phyloP scores from a whole-genome alignment of 2,329 filamentous ascomycete genomes.

The Huntiella moniliformis region DNA sequence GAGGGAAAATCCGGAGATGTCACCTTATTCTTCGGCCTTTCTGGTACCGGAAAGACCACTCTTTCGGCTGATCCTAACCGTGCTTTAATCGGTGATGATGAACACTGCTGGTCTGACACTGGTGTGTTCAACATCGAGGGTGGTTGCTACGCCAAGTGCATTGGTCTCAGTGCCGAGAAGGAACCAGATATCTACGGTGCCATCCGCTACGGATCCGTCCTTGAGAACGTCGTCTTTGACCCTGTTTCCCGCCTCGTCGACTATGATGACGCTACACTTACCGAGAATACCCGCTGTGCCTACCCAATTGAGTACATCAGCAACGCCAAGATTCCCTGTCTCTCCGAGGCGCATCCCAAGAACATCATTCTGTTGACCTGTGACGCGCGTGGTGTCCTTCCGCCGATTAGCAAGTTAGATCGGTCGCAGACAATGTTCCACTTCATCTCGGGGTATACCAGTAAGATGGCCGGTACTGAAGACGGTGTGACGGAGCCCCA shows the following conservation, averaged over 20 bases:
- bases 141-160: conserved; percentile 97
- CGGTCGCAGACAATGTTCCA: conserved; percentile 98
- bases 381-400: conserved; percentile 90
- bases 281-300: conserved; percentile 92
- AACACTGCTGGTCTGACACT: conserved; percentile 97
- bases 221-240: conserved; percentile 98
- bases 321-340: conserved; percentile 96
- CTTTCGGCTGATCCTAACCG: conserved; percentile 94
- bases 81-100: conserved; percentile 89
- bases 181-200: conserved; percentile 95
- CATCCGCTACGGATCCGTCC: conserved; percentile 89
- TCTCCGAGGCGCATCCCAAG: conserved; percentile 69
- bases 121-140: conserved; percentile 99
- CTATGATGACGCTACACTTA: conserved; percentile 87
- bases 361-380: conserved; percentile 98
- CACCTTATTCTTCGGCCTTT: conserved; percentile 97
- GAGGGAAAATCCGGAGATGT: conserved; percentile 89
- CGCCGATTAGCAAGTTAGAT: conserved; percentile 93
- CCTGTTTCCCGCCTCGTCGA: conserved; percentile 75
- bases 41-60: conserved; percentile 96
- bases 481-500: conserved; percentile 93
- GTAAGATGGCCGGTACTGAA: conserved; percentile 99
- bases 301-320: conserved; percentile 98
- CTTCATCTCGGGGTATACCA: conserved; percentile 99
- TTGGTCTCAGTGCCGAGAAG: conserved; percentile 94